A percentile compares a stretch with the other conserved stretches of the same genome.
These are phyloP conservation scores for Podospora tetraspora DNA, from an alignment of 495 filamentous ascomycete species.

Conservation along the genomic window DNA sequence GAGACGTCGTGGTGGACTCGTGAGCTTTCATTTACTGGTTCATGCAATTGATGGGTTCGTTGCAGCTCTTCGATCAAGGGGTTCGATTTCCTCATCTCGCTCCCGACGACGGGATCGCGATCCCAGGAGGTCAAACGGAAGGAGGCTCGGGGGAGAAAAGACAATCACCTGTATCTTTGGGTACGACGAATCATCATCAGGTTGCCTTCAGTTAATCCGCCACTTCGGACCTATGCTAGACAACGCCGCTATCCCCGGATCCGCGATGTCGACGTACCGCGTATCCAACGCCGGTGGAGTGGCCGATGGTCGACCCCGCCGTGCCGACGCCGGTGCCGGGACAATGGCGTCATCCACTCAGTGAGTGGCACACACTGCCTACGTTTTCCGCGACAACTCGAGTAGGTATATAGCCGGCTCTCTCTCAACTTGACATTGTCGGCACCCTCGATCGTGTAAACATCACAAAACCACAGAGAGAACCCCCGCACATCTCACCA, in stretches of 20 bases:
- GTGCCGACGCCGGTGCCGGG: not conserved
- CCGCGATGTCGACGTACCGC: not conserved
- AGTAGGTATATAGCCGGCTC: no score
- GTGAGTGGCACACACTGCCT: not conserved
- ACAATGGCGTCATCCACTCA: slow-evolving; percentile 1
- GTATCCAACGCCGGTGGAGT: not conserved
- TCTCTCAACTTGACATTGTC: no score
- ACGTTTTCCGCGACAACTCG: not conserved
- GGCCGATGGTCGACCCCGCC: not conserved
- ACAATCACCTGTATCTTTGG: no score
- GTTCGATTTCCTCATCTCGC: not conserved
- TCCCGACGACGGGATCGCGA: not conserved
- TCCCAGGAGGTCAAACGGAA: no score
- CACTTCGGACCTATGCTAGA: not conserved
- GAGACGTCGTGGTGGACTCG: not conserved
- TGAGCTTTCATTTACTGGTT: not conserved
- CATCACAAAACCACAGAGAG: not conserved
- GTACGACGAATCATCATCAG: no score
- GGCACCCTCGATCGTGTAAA: not conserved
- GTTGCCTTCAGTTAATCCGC: no score
- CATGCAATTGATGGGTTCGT: not conserved
- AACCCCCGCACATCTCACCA: not conserved
- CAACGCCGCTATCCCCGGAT: not conserved
- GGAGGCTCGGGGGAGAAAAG: no score
- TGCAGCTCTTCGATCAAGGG: not conserved